Base-by-base conservation (phyloP, 2,329 filamentous ascomycete genomes). In the Cladosporium cucumerinum region DNA sequence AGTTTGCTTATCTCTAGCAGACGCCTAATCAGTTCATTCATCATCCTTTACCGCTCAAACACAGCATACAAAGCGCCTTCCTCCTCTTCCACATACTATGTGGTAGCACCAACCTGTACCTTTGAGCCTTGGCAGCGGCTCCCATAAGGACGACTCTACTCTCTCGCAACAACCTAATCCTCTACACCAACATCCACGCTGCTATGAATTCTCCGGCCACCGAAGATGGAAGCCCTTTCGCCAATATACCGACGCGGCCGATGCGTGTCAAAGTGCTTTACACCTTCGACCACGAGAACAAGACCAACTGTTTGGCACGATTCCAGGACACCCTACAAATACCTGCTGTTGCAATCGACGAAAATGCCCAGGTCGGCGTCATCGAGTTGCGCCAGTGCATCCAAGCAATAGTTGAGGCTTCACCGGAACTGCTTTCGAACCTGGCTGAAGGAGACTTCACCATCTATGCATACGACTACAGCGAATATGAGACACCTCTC, bases 401-500 rank as follows among this genome's bases (percentile, higher is more conserved):
- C 54, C 88, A 94, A 76, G 91, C 93, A 64, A 89, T 99, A 71
- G 84, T 87, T 28, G 80, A 83, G 57, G 86, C 87, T 61, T 98
- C 95, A 75, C 95, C 95, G 43, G 95, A 99, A 79, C 85, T 99
- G 54, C 82, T 93, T 55, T 86, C 87, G 74, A 82, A 89, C 82
- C 75, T 89, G 66, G 84, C 89, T 79, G 80, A 86, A 77, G 73
- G 72, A 30, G 93, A 99, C 79, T 99, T 95, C 79, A 95, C 93
- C n/a, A 88, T 99, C 64, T 99, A 99, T 78, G 93, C 94, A 32
- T 92, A 92, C 80, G 95, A 99, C 78, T 98, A 94, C 77, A 97
- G 95, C 14, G 95, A 99, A 79, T 91, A 91, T 69, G 93, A 97
- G 74, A 92, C 89, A 21, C 95, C 96, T 61, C 84, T 98, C 64